Percentiles rank a stretch among this genome's conserved stretches.
These are phyloP conservation scores for Sordariomycetes sp. DNA, from an alignment of 2,329 filamentous ascomycete genomes.

Conservation along the genomic window DNA sequence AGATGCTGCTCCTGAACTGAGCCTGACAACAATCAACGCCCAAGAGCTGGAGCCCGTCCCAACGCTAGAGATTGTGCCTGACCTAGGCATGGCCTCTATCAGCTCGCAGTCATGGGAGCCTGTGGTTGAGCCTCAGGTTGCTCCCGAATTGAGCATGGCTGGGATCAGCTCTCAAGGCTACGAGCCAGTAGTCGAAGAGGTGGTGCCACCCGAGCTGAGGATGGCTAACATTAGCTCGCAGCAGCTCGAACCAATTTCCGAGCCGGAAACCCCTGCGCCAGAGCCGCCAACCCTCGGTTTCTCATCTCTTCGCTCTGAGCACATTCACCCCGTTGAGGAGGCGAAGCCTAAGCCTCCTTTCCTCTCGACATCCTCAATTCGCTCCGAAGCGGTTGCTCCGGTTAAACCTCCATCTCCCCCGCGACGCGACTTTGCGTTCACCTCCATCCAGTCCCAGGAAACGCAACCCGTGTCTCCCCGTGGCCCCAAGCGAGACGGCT, in stretches of 20 bases:
- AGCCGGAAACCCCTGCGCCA: slow-evolving; percentile 15
- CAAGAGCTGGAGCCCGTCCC: slow-evolving; percentile 16
- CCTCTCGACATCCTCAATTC: slow-evolving; percentile 12
- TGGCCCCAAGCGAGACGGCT: slow-evolving; percentile 42
- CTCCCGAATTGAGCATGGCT: slow-evolving; percentile 14
- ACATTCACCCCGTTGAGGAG: slow-evolving; percentile 21
- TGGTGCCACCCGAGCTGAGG: slow-evolving; percentile 12
- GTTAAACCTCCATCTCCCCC: slow-evolving; percentile 5
- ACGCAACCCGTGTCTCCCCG: slow-evolving; percentile 34
- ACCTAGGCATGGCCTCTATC: slow-evolving; percentile 9
- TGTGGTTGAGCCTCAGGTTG: slow-evolving; percentile 12
- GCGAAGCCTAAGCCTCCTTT: slow-evolving; percentile 10
- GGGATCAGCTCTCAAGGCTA: slow-evolving; percentile 15
- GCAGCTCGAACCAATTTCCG: slow-evolving; percentile 15
- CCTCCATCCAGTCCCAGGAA: slow-evolving; percentile 31
- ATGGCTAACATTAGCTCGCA: slow-evolving; percentile 17
- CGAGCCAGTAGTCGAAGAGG: slow-evolving; percentile 18
- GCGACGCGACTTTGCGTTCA: slow-evolving; percentile 26
- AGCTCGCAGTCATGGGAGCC: slow-evolving; percentile 14
- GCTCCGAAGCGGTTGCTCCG: slow-evolving; percentile 7
- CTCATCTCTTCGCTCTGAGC: slow-evolving; percentile 20
- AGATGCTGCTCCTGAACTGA: slow-evolving; percentile 10
- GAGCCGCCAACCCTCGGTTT: slow-evolving; percentile 14
- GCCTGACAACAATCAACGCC: slow-evolving; percentile 12
- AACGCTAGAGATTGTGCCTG: slow-evolving; percentile 9